A percentile compares a stretch with the other conserved stretches of the same genome.
Evolutionary conservation across 176 grass and related monocot genomes (phyloP).

Genomic region (Tuctoria greenei): DNA sequence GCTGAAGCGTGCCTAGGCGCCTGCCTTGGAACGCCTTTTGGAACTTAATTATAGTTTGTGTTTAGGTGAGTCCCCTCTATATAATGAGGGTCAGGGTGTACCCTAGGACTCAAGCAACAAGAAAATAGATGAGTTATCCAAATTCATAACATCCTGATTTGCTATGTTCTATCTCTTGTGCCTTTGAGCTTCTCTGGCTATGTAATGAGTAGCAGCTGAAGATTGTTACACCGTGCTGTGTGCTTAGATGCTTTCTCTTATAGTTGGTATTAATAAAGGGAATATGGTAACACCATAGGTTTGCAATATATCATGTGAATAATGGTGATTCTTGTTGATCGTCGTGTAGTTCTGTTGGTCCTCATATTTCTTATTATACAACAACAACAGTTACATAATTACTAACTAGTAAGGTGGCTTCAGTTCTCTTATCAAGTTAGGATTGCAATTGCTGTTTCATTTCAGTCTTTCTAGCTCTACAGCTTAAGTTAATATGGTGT

Average conservation of each 20-base stretch:
- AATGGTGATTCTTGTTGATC: constrained; percentile 16
- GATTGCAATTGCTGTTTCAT: background rate
- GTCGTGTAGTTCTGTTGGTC: background rate
- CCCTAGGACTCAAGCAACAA: too few relatives aligned
- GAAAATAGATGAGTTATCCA: too few relatives aligned
- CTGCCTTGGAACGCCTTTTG: too few relatives aligned
- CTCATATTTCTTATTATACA: background rate
- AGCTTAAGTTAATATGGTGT: background rate
- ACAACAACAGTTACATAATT: background rate
- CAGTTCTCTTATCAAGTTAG: constrained; percentile 9
- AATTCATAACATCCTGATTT: too few relatives aligned
- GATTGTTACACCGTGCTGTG: background rate
- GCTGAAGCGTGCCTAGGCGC: too few relatives aligned
- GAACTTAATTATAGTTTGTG: too few relatives aligned
- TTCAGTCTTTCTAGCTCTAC: background rate
- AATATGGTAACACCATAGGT: background rate
- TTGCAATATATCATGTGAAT: background rate
- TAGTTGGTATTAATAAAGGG: background rate
- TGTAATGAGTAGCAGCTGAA: background rate
- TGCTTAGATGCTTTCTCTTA: background rate
- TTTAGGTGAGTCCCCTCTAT: too few relatives aligned
- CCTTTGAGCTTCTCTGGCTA: background rate
- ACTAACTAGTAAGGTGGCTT: background rate
- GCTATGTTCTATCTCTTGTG: background rate
- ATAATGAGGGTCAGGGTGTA: too few relatives aligned